Evolutionary conservation across 2,329 filamentous ascomycete species (phyloP).

Genomic region (Neodidymelliopsis sp.): DNA sequence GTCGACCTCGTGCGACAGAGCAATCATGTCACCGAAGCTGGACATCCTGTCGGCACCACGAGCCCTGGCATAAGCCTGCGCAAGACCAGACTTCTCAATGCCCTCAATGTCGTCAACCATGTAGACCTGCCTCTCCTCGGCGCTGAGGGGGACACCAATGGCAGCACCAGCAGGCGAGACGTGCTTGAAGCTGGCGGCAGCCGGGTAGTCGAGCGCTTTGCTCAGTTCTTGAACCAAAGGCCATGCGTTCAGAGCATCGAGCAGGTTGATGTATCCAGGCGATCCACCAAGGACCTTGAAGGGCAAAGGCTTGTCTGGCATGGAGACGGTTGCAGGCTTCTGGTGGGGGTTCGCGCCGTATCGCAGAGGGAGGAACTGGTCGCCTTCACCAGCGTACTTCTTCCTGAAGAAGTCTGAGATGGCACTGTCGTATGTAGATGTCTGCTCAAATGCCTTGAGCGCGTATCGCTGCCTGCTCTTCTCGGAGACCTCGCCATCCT

Average conservation of each 20-base stretch:
- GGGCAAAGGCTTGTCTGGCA: slow-evolving; percentile 76
- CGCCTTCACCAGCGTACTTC: slow-evolving; percentile 87
- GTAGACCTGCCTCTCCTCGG: slow-evolving; percentile 94
- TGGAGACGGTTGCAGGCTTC: slow-evolving; percentile 90
- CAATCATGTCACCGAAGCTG: slow-evolving; percentile 96
- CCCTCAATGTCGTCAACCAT: slow-evolving; percentile 96
- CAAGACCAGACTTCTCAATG: slow-evolving; percentile 83
- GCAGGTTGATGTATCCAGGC: slow-evolving; percentile 95
- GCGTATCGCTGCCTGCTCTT: slow-evolving; percentile 87
- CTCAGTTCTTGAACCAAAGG: slow-evolving; percentile 95
- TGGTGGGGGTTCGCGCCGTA: slow-evolving; percentile 99
- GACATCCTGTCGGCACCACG: slow-evolving; percentile 98
- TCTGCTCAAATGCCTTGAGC: slow-evolving; percentile 98
- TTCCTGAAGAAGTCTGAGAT: slow-evolving; percentile 98
- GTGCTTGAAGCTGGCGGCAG: slow-evolving; percentile 96
- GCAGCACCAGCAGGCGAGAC: slow-evolving; percentile 96
- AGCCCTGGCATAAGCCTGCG: slow-evolving; percentile 94
- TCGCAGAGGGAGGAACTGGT: slow-evolving; percentile 83
- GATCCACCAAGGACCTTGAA: slow-evolving; percentile 92
- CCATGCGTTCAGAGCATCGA: slow-evolving; percentile 97
- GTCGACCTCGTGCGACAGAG: slow-evolving; percentile 89
- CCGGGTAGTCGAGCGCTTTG: slow-evolving; percentile 83
- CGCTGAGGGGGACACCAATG: slow-evolving; percentile 84
- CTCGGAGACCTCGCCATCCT: slow-evolving; percentile 84
- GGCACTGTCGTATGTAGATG: slow-evolving; percentile 92